Evolutionary conservation across 352 stramenopile species (phyloP).

Genomic region (Pythium volutum): DNA sequence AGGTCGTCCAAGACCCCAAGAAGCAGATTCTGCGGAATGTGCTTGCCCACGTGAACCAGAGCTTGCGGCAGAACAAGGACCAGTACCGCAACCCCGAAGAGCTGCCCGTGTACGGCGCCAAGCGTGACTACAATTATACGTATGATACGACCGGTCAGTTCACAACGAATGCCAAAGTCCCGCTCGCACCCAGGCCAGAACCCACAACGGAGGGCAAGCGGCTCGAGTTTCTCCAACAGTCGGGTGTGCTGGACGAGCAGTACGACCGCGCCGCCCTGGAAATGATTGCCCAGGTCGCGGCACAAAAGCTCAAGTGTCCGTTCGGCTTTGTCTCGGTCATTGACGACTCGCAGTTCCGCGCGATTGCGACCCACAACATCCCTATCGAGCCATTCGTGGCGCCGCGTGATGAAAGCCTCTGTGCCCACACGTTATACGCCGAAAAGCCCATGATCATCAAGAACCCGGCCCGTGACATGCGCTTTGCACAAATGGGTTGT

Average conservation of each 20-base stretch:
- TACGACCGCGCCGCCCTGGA: constrained; percentile 51
- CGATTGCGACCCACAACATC: constrained; percentile 43
- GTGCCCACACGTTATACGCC: constrained; percentile 43
- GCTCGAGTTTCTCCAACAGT: constrained; percentile 43
- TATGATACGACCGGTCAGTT: constrained; percentile 27
- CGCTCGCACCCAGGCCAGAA: constrained; percentile 42
- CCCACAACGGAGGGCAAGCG: constrained; percentile 39
- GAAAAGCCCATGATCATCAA: constrained; percentile 64
- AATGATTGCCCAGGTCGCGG: constrained; percentile 51
- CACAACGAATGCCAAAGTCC: constrained; percentile 36
- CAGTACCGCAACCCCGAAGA: constrained; percentile 16
- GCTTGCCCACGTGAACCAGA: constrained; percentile 39
- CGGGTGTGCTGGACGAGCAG: constrained; percentile 35
- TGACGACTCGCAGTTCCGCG: constrained; percentile 44
- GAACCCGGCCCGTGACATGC: constrained; percentile 61
- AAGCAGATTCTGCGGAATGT: constrained; percentile 36
- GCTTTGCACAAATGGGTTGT: constrained; percentile 49
- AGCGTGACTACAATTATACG: constrained; percentile 49
- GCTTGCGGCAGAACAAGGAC: constrained; percentile 33
- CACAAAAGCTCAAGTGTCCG: constrained; percentile 50
- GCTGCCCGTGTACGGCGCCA: constrained; percentile 28
- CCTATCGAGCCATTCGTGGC: constrained; percentile 27
- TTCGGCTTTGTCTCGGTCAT: constrained; percentile 69
- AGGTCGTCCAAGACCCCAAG: not conserved
- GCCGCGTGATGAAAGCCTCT: constrained; percentile 54